These are phyloP conservation scores for Cryptosporidium baileyi DNA, from an alignment of 169 alveolate genomes.

Conservation along the genomic window DNA sequence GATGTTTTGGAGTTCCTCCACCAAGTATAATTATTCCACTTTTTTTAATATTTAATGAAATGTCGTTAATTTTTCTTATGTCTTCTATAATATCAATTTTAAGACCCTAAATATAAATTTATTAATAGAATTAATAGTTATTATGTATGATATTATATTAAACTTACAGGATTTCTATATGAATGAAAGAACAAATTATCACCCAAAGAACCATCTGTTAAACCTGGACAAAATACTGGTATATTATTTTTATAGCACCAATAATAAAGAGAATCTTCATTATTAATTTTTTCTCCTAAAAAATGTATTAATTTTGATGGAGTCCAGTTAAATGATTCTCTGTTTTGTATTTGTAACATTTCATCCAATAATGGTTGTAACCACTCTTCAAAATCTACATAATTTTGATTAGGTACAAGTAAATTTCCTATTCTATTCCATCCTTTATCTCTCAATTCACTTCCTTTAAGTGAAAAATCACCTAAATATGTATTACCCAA, in stretches of 20 bases:
- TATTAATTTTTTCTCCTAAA: constrained; percentile 94
- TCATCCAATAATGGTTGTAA: constrained; percentile 93
- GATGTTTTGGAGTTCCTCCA: constrained; percentile 99
- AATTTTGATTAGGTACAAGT: constrained; percentile 96
- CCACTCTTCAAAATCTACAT: constrained; percentile 95
- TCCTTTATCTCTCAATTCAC: constrained; percentile 91
- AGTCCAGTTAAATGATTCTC: constrained; percentile 81
- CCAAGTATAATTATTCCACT: constrained; percentile 97
- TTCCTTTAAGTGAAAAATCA: constrained; percentile 90
- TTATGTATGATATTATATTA: not conserved
- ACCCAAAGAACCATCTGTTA: constrained; percentile 99
- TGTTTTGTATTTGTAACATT: constrained; percentile 88
- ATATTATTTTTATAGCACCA: constrained; percentile 98
- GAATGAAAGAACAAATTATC: constrained; percentile 89
- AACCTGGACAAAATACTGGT: constrained; percentile 99
- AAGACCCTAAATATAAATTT: constrained; percentile 81
- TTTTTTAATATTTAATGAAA: constrained; percentile 89
- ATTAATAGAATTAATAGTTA: constrained; percentile 50
- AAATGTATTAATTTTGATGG: constrained; percentile 90
- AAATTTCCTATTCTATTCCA: constrained; percentile 97
- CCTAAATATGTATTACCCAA: constrained; percentile 93
- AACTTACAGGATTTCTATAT: constrained; percentile 71
- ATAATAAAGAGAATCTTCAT: constrained; percentile 93
- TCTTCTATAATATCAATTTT: constrained; percentile 94
- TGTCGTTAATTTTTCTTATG: constrained; percentile 90